Evolutionary conservation across 2,329 filamentous ascomycete genomes (phyloP).

Genomic region (Arthrobotrys conoides): DNA sequence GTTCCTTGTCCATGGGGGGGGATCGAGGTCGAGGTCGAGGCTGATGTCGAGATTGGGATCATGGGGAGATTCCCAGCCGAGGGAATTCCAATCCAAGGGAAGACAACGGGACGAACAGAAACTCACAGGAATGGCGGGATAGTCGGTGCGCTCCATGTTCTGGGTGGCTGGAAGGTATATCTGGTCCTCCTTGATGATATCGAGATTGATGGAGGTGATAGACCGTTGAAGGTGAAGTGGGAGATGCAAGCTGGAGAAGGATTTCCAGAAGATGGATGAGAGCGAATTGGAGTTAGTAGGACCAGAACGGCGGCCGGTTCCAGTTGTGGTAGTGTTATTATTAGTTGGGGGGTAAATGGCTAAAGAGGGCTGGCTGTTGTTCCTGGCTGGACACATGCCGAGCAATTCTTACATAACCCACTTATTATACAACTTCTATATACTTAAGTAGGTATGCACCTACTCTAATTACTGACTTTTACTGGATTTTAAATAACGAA

Average conservation of each 20-base stretch:
- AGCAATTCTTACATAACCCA: conserved; percentile 12
- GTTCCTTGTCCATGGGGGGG: not conserved
- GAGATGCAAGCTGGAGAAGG: conserved; percentile 54
- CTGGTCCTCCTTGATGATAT: conserved; percentile 3
- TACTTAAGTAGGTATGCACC: too few relatives aligned
- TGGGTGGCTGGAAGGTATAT: not conserved
- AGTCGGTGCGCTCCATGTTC: conserved; percentile 78
- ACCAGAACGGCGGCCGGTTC: conserved; percentile 4
- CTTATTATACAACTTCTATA: too few relatives aligned
- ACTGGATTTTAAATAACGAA: too few relatives aligned
- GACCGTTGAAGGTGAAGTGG: conserved; percentile 22
- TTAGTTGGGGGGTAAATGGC: conserved; percentile 26
- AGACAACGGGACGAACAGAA: conserved; percentile 70
- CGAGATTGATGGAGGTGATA: conserved; percentile 1
- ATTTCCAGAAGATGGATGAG: conserved; percentile 38
- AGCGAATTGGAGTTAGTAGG: conserved; percentile 27
- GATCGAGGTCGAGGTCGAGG: not conserved
- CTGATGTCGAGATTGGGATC: not conserved
- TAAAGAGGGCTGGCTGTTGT: conserved; percentile 32
- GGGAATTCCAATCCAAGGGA: not conserved
- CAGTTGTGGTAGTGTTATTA: too few relatives aligned
- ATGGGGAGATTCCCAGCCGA: not conserved
- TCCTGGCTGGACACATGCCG: conserved; percentile 37
- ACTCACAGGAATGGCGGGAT: conserved; percentile 93
- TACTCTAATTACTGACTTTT: too few relatives aligned